A percentile compares a stretch with the other conserved stretches of the same genome.
These are phyloP conservation scores for Arthrobotrys sinensis DNA, from an alignment of 2,329 filamentous ascomycete species.

Conservation along the genomic window DNA sequence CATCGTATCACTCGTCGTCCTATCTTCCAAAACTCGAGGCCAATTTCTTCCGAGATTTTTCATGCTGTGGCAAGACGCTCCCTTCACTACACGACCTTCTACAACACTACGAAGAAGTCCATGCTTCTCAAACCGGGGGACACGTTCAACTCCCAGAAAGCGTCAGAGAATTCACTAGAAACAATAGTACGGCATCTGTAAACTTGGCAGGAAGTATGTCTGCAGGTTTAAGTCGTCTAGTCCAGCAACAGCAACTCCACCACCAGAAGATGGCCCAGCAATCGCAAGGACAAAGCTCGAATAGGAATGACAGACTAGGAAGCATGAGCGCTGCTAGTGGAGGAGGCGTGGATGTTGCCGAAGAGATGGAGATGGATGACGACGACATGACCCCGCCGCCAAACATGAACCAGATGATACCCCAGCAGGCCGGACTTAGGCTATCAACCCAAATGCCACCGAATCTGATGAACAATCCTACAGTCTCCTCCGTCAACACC, in stretches of 20 bases:
- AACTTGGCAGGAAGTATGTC: conserved; percentile 69
- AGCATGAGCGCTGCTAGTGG: conserved; percentile 70
- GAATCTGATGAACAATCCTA: conserved; percentile 72
- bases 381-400: conserved; percentile 66
- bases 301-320: conserved; percentile 60
- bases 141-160: conserved; percentile 59
- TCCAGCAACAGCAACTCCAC: conserved; percentile 68
- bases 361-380: conserved; percentile 98
- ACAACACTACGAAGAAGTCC: conserved; percentile 95
- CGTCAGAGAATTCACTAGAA: conserved; percentile 66
- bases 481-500: conserved; percentile 91
- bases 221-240: conserved; percentile 65
- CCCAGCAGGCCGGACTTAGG: conserved; percentile 73
- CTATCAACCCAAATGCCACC: conserved; percentile 72
- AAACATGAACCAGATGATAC: conserved; percentile 72
- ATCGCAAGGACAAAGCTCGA: conserved; percentile 57
- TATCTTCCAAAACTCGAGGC: conserved; percentile 97
- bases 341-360: conserved; percentile 80
- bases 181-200: conserved; percentile 69
- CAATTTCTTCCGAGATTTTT: conserved; percentile 97
- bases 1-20: conserved; percentile 95
- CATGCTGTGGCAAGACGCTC: conserved; percentile 90
- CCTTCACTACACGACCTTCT: conserved; percentile 94
- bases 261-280: conserved; percentile 62
- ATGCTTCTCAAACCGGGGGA: conserved; percentile 77